A percentile compares a stretch with the other conserved stretches of the same genome.
These are phyloP conservation scores for Hypoxylon sp. DNA, from an alignment of 2,329 filamentous ascomycete species.

Conservation along the genomic window DNA sequence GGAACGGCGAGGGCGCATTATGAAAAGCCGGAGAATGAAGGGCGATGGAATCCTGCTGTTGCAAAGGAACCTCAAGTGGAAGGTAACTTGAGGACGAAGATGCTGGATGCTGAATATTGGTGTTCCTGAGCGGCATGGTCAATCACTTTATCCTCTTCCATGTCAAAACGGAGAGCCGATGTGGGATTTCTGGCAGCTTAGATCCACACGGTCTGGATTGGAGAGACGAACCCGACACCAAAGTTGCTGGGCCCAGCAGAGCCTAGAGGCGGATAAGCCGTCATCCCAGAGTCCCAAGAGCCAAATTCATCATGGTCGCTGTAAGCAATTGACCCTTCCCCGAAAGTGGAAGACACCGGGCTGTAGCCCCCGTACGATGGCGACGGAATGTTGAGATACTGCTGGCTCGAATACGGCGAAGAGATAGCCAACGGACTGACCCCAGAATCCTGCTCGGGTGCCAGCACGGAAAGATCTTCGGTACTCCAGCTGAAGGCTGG, in stretches of 20 bases:
- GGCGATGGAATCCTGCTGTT: slow-evolving; percentile 49
- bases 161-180: slow-evolving; percentile 58
- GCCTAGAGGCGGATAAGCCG: slow-evolving; percentile 65
- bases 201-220: slow-evolving; percentile 74
- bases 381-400: slow-evolving; percentile 76
- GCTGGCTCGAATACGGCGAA: slow-evolving; percentile 68
- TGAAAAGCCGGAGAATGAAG: slow-evolving; percentile 57
- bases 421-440: slow-evolving; percentile 71
- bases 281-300: slow-evolving; percentile 64
- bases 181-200: slow-evolving; percentile 62
- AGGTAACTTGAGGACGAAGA: slow-evolving; percentile 63
- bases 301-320: slow-evolving; percentile 73
- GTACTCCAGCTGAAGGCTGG: slow-evolving; percentile 75
- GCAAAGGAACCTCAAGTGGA: slow-evolving; percentile 60
- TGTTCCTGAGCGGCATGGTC: slow-evolving; percentile 68
- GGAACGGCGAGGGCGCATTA: slow-evolving; percentile 62
- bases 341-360: slow-evolving; percentile 74
- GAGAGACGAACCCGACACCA: slow-evolving; percentile 74
- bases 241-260: slow-evolving; percentile 60
- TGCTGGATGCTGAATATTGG: slow-evolving; percentile 53
- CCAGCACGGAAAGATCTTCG: slow-evolving; percentile 72
- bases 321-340: slow-evolving; percentile 73
- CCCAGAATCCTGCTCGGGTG: slow-evolving; percentile 63
- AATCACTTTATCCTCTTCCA: slow-evolving; percentile 65
- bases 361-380: slow-evolving; percentile 73